phyloP scores from a whole-genome alignment of 148 eudicot genomes.

The Nyssa sinensis region DNA sequence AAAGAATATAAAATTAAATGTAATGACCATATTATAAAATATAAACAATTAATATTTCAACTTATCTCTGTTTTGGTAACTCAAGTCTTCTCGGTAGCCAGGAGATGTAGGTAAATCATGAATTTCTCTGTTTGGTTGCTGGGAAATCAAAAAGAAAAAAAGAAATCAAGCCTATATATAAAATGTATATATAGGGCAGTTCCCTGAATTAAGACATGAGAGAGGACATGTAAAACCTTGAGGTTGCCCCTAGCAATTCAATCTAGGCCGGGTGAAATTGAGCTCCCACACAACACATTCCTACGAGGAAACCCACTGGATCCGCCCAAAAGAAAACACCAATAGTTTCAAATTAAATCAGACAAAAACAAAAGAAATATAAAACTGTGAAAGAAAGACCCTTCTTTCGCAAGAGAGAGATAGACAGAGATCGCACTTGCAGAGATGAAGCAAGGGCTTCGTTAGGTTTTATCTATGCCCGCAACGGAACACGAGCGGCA shows the following conservation, averaged over 20 bases:
- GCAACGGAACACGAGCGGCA: conserved; percentile 27
- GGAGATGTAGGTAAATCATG: too few species aligned
- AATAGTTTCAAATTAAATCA: too few species aligned
- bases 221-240: conserved; percentile 15
- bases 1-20: too few species aligned
- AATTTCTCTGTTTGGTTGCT: too few species aligned
- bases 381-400: neutral
- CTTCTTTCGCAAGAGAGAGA: conserved; percentile 6
- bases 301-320: conserved; percentile 19
- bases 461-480: conserved; percentile 17
- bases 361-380: neutral
- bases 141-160: too few species aligned
- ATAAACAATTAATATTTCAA: too few species aligned
- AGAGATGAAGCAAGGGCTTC: neutral
- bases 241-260: conserved; percentile 4
- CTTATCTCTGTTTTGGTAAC: too few species aligned
- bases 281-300: neutral
- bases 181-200: neutral
- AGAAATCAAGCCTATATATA: too few species aligned
- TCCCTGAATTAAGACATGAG: conserved; percentile 2
- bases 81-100: too few species aligned
- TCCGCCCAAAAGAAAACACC: neutral
- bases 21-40: too few species aligned
- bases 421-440: neutral
- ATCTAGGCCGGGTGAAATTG: conserved; percentile 20